Conservation (phyloP, 352 stramenopile genomes). For the Elongisporangium anandrum region DNA sequence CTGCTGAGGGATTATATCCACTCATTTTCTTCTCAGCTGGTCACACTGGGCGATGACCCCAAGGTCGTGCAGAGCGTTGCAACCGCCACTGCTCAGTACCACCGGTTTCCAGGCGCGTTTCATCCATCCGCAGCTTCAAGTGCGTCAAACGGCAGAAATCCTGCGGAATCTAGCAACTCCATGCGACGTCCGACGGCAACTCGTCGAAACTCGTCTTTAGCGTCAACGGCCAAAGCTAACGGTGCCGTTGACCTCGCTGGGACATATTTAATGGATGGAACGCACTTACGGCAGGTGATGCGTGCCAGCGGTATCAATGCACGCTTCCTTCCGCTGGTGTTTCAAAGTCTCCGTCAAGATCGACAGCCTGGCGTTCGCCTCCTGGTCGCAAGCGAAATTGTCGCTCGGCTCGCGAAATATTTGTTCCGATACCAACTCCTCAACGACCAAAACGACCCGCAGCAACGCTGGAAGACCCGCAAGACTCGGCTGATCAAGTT, state of each 20-base stretch:
- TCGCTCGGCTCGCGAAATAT: constrained; percentile 68
- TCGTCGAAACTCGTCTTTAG: constrained; percentile 38
- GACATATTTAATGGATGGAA: constrained; percentile 67
- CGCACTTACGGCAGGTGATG: constrained; percentile 60
- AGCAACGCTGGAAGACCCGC: constrained; percentile 44
- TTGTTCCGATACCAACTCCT: constrained; percentile 63
- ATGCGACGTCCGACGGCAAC: not conserved
- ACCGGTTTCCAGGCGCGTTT: not conserved
- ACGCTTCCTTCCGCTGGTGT: constrained; percentile 66
- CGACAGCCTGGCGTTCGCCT: constrained; percentile 48
- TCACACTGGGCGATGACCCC: constrained; percentile 56
- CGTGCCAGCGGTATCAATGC: constrained; percentile 61
- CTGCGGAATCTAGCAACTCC: not conserved
- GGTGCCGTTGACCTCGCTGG: constrained; percentile 14
- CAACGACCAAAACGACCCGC: constrained; percentile 35
- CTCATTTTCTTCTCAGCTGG: constrained; percentile 43
- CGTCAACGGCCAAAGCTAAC: constrained; percentile 22
- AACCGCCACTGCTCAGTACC: not conserved
- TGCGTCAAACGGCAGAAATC: not conserved
- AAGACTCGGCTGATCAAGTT: constrained; percentile 60
- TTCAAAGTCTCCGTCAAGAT: constrained; percentile 29
- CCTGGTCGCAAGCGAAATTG: constrained; percentile 64
- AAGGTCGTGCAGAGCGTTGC: not conserved
- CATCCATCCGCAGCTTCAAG: not conserved
- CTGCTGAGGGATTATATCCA: constrained; percentile 53